Percentiles rank a stretch among this genome's conserved stretches.
Evolutionary conservation across 2,329 filamentous ascomycete genomes (phyloP).

Genomic region (Phaeosphaeriaceae sp.): DNA sequence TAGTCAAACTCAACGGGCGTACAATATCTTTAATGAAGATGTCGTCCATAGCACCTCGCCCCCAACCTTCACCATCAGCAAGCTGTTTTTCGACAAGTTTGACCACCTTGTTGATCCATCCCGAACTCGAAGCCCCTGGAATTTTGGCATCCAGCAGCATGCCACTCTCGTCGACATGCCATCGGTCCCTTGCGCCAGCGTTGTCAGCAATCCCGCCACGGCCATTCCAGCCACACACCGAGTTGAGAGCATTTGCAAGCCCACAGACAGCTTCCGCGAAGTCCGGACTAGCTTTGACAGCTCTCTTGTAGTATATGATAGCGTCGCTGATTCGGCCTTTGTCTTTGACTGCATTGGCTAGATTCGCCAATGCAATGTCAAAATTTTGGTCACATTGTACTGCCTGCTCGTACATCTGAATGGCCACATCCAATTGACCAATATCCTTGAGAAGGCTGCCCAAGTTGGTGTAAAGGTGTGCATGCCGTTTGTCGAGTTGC

Average conservation of each 20-base stretch:
- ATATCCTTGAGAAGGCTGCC: conserved; percentile 96
- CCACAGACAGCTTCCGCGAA: conserved; percentile 98
- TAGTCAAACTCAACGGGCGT: conserved; percentile 54
- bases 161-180: conserved; percentile 88
- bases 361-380: conserved; percentile 94
- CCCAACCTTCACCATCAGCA: conserved; percentile 85
- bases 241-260: conserved; percentile 91
- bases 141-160: conserved; percentile 77
- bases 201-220: conserved; percentile 84
- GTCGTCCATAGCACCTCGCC: conserved; percentile 68
- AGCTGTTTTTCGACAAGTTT: conserved; percentile 91
- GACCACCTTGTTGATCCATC: conserved; percentile 89
- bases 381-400: conserved; percentile 93
- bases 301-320: conserved; percentile 88
- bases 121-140: conserved; percentile 67
- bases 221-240: conserved; percentile 92
- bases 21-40: conserved; percentile 51
- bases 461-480: conserved; percentile 95
- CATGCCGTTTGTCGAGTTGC: conserved; percentile 83
- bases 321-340: conserved; percentile 91
- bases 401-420: conserved; percentile 96
- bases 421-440: conserved; percentile 87
- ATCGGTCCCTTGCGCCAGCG: conserved; percentile 78
- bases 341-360: conserved; percentile 98
- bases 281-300: conserved; percentile 88